Percentiles rank a stretch among this genome's conserved stretches.
phyloP scores from a whole-genome alignment of 192 early-diverging fungal species.

The Podila clonocystis region DNA sequence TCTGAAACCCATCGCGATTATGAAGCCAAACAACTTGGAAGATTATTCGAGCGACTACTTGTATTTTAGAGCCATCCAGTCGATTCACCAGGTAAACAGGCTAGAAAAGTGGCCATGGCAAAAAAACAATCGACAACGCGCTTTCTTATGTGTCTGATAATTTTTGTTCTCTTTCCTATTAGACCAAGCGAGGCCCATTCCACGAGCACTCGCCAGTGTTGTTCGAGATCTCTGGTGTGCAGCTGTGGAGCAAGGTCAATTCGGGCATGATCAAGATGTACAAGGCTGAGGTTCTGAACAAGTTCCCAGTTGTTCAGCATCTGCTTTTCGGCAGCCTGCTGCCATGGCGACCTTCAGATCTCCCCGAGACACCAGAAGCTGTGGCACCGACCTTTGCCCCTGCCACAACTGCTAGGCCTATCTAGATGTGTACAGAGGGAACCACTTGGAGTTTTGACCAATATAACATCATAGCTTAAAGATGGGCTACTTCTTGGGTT shows the following conservation, averaged over 20 bases:
- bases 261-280: slow-evolving; percentile 95
- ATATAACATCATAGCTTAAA: too few species aligned
- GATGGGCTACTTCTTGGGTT: too few species aligned
- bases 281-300: slow-evolving; percentile 87
- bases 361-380: not conserved
- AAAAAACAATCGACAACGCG: not conserved
- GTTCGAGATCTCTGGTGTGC: slow-evolving; percentile 91
- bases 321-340: slow-evolving; percentile 90
- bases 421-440: too few species aligned
- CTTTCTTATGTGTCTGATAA: not conserved
- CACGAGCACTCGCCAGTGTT: slow-evolving; percentile 94
- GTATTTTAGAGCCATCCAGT: slow-evolving; percentile 87
- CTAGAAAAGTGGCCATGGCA: not conserved
- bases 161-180: not conserved
- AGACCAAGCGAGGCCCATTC: slow-evolving; percentile 69
- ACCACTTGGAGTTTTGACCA: too few species aligned
- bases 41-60: slow-evolving; percentile 79
- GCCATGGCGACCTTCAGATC: slow-evolving; percentile 56
- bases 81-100: slow-evolving; percentile 72
- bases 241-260: slow-evolving; percentile 92
- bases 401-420: too few species aligned
- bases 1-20: slow-evolving; percentile 79
- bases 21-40: slow-evolving; percentile 67
- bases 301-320: slow-evolving; percentile 98
- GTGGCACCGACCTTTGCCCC: too few species aligned